A percentile compares a stretch with the other conserved stretches of the same genome.
Conservation (phyloP, 768 basidiomycete genomes). For the Calvatia gigantea region DNA sequence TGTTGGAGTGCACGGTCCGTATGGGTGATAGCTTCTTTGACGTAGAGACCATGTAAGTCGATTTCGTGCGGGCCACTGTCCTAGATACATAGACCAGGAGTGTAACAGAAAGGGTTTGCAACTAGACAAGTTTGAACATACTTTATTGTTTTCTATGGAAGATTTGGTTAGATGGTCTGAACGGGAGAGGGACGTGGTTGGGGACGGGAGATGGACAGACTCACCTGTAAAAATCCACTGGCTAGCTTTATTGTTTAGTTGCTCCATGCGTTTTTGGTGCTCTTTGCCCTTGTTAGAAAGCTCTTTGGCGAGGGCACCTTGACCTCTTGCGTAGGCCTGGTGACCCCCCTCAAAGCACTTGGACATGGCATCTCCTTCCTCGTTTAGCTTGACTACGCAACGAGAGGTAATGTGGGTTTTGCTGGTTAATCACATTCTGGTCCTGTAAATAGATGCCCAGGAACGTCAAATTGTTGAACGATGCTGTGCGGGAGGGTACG, state of each 20-base stretch:
- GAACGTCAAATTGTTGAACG: neutral
- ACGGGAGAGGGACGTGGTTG: too few relatives aligned
- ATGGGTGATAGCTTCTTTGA: conserved; percentile 82
- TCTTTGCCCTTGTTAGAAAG: conserved; percentile 77
- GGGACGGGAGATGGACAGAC: conserved; percentile 18
- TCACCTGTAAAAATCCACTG: conserved; percentile 83
- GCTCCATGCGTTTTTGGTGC: conserved; percentile 75
- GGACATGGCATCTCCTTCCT: conserved; percentile 79
- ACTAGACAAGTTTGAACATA: conserved; percentile 19
- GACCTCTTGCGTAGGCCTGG: conserved; percentile 66
- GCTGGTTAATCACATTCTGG: conserved; percentile 60
- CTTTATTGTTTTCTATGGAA: conserved; percentile 71
- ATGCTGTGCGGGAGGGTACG: too few relatives aligned
- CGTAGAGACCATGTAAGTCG: conserved; percentile 90
- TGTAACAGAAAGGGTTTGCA: neutral
- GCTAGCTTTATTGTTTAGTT: conserved; percentile 76
- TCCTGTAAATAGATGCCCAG: conserved; percentile 30
- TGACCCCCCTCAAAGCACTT: conserved; percentile 68
- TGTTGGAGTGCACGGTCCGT: conserved; percentile 68
- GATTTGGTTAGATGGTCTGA: conserved; percentile 6
- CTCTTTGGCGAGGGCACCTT: conserved; percentile 79
- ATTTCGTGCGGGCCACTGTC: conserved; percentile 72
- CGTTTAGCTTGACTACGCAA: conserved; percentile 75
- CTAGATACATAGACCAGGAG: conserved; percentile 26
- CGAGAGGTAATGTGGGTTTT: conserved; percentile 62